A percentile compares a stretch with the other conserved stretches of the same genome.
Evolutionary conservation across 257 asterid species (phyloP).

Genomic region (Handroanthus guayacan): DNA sequence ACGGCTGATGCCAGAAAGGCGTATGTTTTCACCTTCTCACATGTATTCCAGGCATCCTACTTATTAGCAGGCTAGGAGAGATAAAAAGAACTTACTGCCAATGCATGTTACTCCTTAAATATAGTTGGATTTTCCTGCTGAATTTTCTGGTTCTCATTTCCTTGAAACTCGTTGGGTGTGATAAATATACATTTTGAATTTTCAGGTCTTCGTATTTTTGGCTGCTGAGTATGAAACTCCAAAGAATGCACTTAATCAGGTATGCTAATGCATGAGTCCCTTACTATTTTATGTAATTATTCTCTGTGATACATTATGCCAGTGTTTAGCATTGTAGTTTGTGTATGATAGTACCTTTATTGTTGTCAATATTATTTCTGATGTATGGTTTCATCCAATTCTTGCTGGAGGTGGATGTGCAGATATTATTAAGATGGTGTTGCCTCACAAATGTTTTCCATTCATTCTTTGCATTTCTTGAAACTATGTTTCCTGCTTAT

Average conservation of each 20-base stretch:
- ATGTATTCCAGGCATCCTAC: neutral
- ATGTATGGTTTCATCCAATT: neutral
- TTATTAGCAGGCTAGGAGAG: conserved; percentile 7
- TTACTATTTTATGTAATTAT: conserved; percentile 8
- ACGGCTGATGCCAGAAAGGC: neutral
- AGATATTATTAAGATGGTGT: neutral
- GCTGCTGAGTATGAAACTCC: conserved; percentile 95
- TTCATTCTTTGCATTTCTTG: neutral
- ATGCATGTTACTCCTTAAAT: neutral
- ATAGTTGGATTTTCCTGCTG: conserved; percentile 20
- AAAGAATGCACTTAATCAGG: conserved; percentile 89
- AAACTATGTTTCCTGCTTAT: conserved; percentile 7
- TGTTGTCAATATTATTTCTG: neutral
- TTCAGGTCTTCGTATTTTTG: conserved; percentile 94
- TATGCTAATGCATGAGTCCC: conserved; percentile 34
- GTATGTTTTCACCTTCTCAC: conserved; percentile 6
- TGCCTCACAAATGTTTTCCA: neutral
- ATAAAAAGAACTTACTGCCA: neutral
- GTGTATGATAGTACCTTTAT: conserved; percentile 19
- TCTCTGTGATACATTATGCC: neutral
- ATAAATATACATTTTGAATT: conserved; percentile 15
- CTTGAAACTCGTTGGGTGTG: conserved; percentile 24
- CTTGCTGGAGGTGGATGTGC: neutral
- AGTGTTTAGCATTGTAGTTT: neutral
- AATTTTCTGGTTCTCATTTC: conserved; percentile 17